phyloP scores from a whole-genome alignment of 352 stramenopile genomes.

The Thalassiosira exigua region DNA sequence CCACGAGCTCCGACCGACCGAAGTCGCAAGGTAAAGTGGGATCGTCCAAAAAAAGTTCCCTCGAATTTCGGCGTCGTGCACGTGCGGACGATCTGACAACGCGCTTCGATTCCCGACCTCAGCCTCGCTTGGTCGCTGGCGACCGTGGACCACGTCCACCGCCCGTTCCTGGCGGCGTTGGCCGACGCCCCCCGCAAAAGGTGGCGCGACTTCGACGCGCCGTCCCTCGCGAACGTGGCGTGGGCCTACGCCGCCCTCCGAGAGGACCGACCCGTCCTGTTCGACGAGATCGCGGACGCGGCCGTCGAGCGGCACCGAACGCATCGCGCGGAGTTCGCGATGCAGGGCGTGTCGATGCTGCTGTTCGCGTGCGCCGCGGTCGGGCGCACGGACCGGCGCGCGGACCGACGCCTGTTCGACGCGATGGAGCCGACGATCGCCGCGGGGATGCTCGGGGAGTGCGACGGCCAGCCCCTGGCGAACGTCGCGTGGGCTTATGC shows the following conservation, averaged over 20 bases:
- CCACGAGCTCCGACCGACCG: constrained; percentile 13
- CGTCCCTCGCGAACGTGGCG: constrained; percentile 42
- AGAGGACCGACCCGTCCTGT: constrained; percentile 30
- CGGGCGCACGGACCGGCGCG: constrained; percentile 16
- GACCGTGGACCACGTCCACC: constrained; percentile 28
- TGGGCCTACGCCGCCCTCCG: constrained; percentile 45
- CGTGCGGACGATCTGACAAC: too few species aligned
- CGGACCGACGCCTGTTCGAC: constrained; percentile 33
- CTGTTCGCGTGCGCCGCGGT: constrained; percentile 40
- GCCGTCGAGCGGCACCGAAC: constrained; percentile 15
- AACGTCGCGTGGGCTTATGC: constrained; percentile 56
- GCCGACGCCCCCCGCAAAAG: constrained; percentile 31
- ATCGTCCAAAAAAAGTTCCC: too few species aligned
- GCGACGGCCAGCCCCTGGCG: constrained; percentile 35
- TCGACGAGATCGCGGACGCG: constrained; percentile 30
- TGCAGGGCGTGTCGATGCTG: constrained; percentile 46
- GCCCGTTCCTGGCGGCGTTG: constrained; percentile 37
- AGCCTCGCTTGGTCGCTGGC: constrained; percentile 56
- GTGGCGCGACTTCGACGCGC: constrained; percentile 36
- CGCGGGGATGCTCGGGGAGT: constrained; percentile 21
- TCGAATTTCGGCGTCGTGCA: too few species aligned
- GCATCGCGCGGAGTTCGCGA: constrained; percentile 27
- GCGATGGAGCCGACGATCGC: constrained; percentile 27
- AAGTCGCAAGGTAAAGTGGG: constrained; percentile 46
- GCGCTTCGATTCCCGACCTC: too few species aligned